Base-by-base conservation (phyloP, 805 yeast species). In the Ogataea trehaloabstinens region DNA sequence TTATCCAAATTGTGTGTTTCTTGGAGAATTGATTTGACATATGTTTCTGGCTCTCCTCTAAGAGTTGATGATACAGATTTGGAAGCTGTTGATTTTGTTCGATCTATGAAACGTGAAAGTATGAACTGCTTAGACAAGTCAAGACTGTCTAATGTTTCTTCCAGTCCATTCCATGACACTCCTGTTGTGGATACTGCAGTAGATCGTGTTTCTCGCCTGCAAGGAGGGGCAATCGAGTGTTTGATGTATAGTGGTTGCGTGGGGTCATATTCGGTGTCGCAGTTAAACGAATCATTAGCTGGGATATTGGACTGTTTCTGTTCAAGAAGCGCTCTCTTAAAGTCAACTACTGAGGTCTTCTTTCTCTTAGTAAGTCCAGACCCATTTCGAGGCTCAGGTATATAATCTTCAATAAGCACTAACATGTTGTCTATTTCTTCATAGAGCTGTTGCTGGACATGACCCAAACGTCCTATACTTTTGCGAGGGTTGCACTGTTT, bases 371-470 rank as follows among this genome's bases (percentile, higher is more conserved):
- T 50, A 31, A 44, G 29, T 30, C 19, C 8, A 13, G 31, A 29
- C 41, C 45, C n/a, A 44, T 18, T 40, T 11, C 29, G 30, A 19
- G 58, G 50, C 28, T 49, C 55, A 12, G 63, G 60, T 45, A 78
- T 65, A 52, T 78, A 78, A 49, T 78, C 85, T 48, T 78, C 85
- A 7, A 78, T 71, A 15, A 78, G 55, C 1, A 78, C 77, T 19
- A 57, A 43, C 17, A 40, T 35, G 12, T 30, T 37, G 22, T 38
- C 41, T 21, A 17, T 17, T 16, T 34, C 38, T 19, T 16, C 32
- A 12, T 32, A 12, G 8, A 15, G 17, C 17, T 8, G 30, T n/a
- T 15, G n/a, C 17, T 12, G 17, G 13, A 11, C 7, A 7, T 27
- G 16, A 11, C 17, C 30, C 13, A 7, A 11, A 22, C 25, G 11